Percentiles rank a stretch among this genome's conserved stretches.
Conservation (phyloP, 2,329 filamentous ascomycete species). For the Alternaria sp. region DNA sequence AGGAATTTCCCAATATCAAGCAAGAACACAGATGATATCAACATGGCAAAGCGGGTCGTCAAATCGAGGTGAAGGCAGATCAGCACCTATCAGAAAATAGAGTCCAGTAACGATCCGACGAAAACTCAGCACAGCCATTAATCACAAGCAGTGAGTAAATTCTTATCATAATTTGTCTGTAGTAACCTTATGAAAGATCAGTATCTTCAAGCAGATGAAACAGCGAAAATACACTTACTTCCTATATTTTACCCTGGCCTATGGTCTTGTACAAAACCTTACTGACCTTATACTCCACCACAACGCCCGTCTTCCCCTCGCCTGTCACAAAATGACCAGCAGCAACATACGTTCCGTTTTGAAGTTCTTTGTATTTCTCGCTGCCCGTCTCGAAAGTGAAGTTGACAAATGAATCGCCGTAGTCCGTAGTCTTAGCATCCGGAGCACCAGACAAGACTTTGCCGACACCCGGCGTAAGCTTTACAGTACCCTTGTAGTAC, state of each 20-base stretch:
- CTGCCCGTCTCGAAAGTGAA: conserved; percentile 45
- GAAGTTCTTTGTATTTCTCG: conserved; percentile 39
- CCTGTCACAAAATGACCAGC: conserved; percentile 43
- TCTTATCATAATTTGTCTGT: not conserved
- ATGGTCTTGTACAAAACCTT: conserved; percentile 32
- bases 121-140: not conserved
- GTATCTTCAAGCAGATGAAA: not conserved
- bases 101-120: not conserved
- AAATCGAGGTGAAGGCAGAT: not conserved
- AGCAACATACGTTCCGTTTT: conserved; percentile 44
- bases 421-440: conserved; percentile 42
- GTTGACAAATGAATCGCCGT: conserved; percentile 43
- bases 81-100: not conserved
- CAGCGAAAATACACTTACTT: not conserved
- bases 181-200: not conserved
- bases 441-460: conserved; percentile 31
- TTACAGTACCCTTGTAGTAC: conserved; percentile 47
- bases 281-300: conserved; percentile 47
- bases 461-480: conserved; percentile 34
- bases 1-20: not conserved
- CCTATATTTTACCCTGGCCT: not conserved
- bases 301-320: conserved; percentile 25
- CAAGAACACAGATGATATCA: not conserved
- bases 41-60: not conserved
- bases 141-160: not conserved